These are phyloP conservation scores for Entomortierella lignicola DNA, from an alignment of 192 early-diverging fungal species.

Conservation along the genomic window DNA sequence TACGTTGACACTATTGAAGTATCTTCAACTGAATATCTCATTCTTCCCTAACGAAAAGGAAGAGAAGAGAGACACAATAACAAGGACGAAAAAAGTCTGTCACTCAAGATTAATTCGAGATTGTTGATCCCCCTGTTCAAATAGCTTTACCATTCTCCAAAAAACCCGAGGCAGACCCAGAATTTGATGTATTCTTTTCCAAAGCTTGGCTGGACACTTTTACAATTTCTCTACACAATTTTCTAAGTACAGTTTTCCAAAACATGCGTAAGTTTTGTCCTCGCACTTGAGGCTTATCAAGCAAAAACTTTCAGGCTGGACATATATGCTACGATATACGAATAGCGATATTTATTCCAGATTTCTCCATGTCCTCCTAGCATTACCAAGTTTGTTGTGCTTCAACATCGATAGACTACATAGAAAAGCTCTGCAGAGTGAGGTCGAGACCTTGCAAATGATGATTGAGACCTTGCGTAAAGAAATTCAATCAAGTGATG, in stretches of 20 bases:
- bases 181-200: slow-evolving; percentile 70
- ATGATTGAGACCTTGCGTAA: slow-evolving; percentile 53
- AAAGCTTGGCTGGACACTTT: slow-evolving; percentile 73
- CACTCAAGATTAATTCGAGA: too few relatives aligned
- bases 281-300: not conserved
- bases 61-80: too few relatives aligned
- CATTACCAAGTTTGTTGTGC: slow-evolving; percentile 64
- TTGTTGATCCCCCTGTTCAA: too few relatives aligned
- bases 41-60: too few relatives aligned
- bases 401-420: slow-evolving; percentile 67
- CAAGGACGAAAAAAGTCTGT: too few relatives aligned
- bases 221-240: slow-evolving; percentile 69
- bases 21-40: too few relatives aligned
- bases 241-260: slow-evolving; percentile 70
- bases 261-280: slow-evolving; percentile 67
- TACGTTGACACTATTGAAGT: slow-evolving; percentile 19
- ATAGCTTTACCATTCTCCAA: slow-evolving; percentile 69
- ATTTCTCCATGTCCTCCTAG: slow-evolving; percentile 33
- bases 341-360: too few relatives aligned
- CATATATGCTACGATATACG: too few relatives aligned
- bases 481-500: slow-evolving; percentile 48
- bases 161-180: slow-evolving; percentile 65
- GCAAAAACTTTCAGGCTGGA: too few relatives aligned
- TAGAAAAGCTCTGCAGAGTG: slow-evolving; percentile 48
- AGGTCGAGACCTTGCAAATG: slow-evolving; percentile 47